phyloP scores from a whole-genome alignment of 352 stramenopile genomes.

The Phytophthora citricola region DNA sequence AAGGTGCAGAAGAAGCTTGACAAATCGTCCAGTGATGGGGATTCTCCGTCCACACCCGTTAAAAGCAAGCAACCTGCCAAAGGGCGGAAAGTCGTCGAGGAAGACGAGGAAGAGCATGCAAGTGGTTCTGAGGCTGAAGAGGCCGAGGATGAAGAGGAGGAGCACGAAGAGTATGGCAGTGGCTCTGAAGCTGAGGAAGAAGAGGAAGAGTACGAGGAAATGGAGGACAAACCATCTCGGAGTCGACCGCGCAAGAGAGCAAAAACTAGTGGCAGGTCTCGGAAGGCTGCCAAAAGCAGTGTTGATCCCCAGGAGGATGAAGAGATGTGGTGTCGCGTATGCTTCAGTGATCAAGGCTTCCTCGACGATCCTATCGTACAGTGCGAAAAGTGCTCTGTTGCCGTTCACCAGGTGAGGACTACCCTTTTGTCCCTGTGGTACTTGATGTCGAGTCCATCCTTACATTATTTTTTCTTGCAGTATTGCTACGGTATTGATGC shows the following conservation, averaged over 20 bases:
- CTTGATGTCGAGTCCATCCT: not conserved
- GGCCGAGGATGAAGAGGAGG: slow-evolving; percentile 26
- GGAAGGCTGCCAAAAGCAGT: slow-evolving; percentile 26
- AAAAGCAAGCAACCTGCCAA: slow-evolving; percentile 19
- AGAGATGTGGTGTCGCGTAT: slow-evolving; percentile 92
- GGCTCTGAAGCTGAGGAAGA: slow-evolving; percentile 59
- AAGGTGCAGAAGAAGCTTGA: slow-evolving; percentile 57
- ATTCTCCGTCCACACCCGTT: slow-evolving; percentile 20
- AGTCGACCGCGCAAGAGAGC: slow-evolving; percentile 44
- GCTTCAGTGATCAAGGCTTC: slow-evolving; percentile 88
- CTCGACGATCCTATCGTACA: slow-evolving; percentile 90
- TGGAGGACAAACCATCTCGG: slow-evolving; percentile 40
- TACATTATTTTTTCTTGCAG: slow-evolving; percentile 40
- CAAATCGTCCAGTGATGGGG: slow-evolving; percentile 15
- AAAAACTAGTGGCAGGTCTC: slow-evolving; percentile 30
- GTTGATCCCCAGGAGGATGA: slow-evolving; percentile 74
- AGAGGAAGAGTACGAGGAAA: slow-evolving; percentile 50
- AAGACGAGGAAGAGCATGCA: slow-evolving; percentile 54
- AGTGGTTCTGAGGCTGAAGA: slow-evolving; percentile 47
- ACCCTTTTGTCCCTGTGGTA: not conserved
- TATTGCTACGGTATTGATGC: slow-evolving; percentile 89
- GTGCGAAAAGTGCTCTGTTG: slow-evolving; percentile 85
- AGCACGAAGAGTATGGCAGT: slow-evolving; percentile 31
- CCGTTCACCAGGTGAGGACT: slow-evolving; percentile 79
- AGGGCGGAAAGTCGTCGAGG: slow-evolving; percentile 22